Percentiles rank a stretch among this genome's conserved stretches.
These are phyloP conservation scores for Pestalotiopsis sp. DNA, from an alignment of 2,329 filamentous ascomycete genomes.

Conservation along the genomic window DNA sequence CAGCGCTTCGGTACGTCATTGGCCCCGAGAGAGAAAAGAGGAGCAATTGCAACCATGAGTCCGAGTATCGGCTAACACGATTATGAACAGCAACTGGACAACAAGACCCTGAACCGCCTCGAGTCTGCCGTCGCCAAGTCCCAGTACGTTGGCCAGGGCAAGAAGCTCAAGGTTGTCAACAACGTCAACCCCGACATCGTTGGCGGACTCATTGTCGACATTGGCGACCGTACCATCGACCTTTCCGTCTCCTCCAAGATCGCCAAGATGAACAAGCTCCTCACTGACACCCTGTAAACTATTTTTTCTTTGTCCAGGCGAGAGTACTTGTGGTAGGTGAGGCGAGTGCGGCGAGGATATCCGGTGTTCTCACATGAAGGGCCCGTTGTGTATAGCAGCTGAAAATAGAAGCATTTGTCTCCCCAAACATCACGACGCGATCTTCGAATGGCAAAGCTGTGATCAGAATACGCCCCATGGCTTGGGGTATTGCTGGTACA, in stretches of 20 bases:
- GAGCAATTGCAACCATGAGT: neutral
- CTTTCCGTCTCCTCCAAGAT: conserved; percentile 94
- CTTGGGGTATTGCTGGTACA: neutral
- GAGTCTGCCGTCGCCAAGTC: conserved; percentile 90
- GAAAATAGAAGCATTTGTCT: conserved; percentile 34
- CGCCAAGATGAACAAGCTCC: conserved; percentile 98
- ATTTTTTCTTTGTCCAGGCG: conserved; percentile 28
- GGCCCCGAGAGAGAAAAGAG: neutral
- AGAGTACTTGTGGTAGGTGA: conserved; percentile 12
- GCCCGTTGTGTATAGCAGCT: conserved; percentile 33
- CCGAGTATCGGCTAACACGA: neutral
- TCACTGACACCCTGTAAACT: conserved; percentile 92
- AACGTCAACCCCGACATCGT: conserved; percentile 94
- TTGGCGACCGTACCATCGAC: conserved; percentile 97
- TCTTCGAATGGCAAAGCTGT: neutral
- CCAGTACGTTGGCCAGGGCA: conserved; percentile 81
- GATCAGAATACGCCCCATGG: neutral
- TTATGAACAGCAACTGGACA: conserved; percentile 72
- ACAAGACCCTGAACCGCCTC: conserved; percentile 80
- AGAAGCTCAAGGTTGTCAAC: conserved; percentile 97
- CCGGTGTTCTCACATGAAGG: conserved; percentile 20
- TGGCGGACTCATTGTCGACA: conserved; percentile 92
- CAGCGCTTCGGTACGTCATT: conserved; percentile 76
- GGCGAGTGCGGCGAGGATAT: conserved; percentile 21
- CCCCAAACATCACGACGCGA: neutral